A percentile compares a stretch with the other conserved stretches of the same genome.
Evolutionary conservation across 768 basidiomycete species (phyloP).

Genomic region (Boletus reticulatus): DNA sequence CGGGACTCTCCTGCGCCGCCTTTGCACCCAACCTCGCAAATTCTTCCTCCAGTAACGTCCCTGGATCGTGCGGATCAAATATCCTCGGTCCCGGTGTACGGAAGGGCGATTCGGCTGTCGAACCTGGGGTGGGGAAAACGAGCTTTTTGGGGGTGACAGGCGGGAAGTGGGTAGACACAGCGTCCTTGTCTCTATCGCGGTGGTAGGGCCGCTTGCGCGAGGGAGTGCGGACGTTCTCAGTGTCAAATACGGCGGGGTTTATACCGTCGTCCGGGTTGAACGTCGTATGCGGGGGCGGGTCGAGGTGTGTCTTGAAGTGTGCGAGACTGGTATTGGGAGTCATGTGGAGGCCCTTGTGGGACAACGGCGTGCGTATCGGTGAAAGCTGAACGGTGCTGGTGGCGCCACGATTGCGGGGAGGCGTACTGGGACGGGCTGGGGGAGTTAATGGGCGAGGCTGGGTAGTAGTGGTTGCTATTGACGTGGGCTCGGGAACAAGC

Average conservation of each 20-base stretch:
- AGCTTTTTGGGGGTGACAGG: conserved; percentile 47
- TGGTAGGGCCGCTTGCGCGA: conserved; percentile 40
- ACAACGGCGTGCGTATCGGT: conserved; percentile 62
- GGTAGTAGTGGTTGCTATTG: conserved; percentile 8
- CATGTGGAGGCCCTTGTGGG: conserved; percentile 68
- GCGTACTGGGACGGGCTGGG: conserved; percentile 41
- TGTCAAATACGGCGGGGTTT: conserved; percentile 36
- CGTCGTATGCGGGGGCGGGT: conserved; percentile 51
- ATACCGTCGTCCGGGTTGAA: conserved; percentile 31
- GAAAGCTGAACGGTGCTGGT: conserved; percentile 45
- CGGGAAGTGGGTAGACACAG: conserved; percentile 23
- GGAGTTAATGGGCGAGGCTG: conserved; percentile 28
- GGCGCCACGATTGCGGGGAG: conserved; percentile 29
- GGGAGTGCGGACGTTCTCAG: conserved; percentile 43
- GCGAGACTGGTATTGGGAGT: conserved; percentile 63
- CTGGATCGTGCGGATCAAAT: conserved; percentile 73
- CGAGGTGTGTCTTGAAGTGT: conserved; percentile 67
- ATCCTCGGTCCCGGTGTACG: conserved; percentile 49
- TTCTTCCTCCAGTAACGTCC: conserved; percentile 69
- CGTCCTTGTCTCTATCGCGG: conserved; percentile 23
- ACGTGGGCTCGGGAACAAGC: conserved; percentile 27
- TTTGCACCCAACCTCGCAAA: conserved; percentile 49
- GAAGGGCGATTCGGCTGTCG: conserved; percentile 40
- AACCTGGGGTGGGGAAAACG: conserved; percentile 30
- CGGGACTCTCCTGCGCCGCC: conserved; percentile 57